Base-by-base conservation (phyloP, 164 flowering plant species). In the Echeveria elegans region DNA sequence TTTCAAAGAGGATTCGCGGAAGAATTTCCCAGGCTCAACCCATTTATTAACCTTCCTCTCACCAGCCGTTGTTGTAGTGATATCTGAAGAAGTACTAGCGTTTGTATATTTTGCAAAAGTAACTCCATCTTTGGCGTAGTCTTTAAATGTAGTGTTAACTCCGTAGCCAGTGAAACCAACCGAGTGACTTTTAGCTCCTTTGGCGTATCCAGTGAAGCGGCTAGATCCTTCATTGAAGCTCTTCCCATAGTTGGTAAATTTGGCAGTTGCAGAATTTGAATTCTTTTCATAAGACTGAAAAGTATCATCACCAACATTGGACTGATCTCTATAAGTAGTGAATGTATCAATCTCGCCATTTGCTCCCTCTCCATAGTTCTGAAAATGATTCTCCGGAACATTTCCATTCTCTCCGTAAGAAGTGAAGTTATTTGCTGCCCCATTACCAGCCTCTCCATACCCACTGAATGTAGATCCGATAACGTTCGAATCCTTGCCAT, bases 11-110 rank as follows among this genome's bases (percentile, higher is more conserved):
- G 72, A 31, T 68, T 86, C 90, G n/a, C 87, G 65, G 71, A 86
- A 86, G 73, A 86, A 86, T 69, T 86, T 86, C 28, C 90, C 90
- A 48, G 90, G 87, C 77, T 86, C 90, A 9, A 86, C 81, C 88
- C 88, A 84, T 66, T 69, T 80, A 67, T 78, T 85, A 18, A 74
- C 82, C 40, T 21, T 19, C 66, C 67, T 82, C 73, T 81, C 85
- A 75, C 69, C 69, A 38, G 2, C 66, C 45, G 65, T 19, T 71
- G 40, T 64, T 2, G 66, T 24, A 1, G 66, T 15, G 58, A 52
- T 19, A 1, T 15, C 65, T 1, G 76, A 34, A 68, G 68, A 75
- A 2, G 77, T 29, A 67, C 68, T 77, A 0, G 31, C 66, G 19
- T 80, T 77, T 9, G 64, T 65, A 80, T 83, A 83, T 11, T 23